Evolutionary conservation across 805 yeast species (phyloP).

Genomic region (Kodamaea laetipori): DNA sequence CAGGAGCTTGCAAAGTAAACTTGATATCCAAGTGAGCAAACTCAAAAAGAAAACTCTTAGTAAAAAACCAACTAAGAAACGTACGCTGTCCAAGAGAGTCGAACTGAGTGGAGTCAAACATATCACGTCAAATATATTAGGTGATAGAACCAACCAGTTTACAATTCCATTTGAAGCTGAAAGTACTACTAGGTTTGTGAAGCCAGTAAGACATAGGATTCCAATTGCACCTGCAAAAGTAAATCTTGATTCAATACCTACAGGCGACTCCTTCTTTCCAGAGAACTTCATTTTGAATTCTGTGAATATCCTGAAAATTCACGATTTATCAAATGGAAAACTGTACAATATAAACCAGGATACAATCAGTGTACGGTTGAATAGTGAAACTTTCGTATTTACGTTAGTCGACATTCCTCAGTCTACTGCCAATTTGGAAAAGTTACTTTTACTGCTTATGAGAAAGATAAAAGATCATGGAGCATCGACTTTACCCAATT

Average conservation of each 20-base stretch:
- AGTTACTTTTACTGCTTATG: slow-evolving; percentile 22
- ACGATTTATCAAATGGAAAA: slow-evolving; percentile 21
- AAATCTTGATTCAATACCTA: neutral
- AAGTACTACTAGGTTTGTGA: slow-evolving; percentile 24
- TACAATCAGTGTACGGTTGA: slow-evolving; percentile 17
- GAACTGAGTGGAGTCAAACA: slow-evolving; percentile 13
- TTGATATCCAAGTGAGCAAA: neutral
- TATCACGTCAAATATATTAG: neutral
- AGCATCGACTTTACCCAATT: neutral
- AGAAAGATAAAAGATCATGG: slow-evolving; percentile 9
- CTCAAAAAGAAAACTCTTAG: neutral
- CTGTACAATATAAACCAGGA: slow-evolving; percentile 17
- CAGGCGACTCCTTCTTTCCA: slow-evolving; percentile 4
- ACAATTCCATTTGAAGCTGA: slow-evolving; percentile 41
- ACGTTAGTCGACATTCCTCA: slow-evolving; percentile 25
- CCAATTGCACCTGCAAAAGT: neutral
- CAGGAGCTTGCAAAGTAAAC: neutral
- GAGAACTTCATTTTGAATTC: slow-evolving; percentile 14
- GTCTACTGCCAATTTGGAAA: slow-evolving; percentile 20
- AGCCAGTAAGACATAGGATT: slow-evolving; percentile 4
- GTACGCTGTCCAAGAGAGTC: slow-evolving; percentile 10
- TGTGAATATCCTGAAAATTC: slow-evolving; percentile 20
- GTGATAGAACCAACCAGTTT: slow-evolving; percentile 27
- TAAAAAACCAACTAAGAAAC: neutral
- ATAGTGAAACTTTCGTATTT: slow-evolving; percentile 26